Evolutionary conservation across 2,329 filamentous ascomycete genomes (phyloP).

Genomic region (Hypoxylon sp.): DNA sequence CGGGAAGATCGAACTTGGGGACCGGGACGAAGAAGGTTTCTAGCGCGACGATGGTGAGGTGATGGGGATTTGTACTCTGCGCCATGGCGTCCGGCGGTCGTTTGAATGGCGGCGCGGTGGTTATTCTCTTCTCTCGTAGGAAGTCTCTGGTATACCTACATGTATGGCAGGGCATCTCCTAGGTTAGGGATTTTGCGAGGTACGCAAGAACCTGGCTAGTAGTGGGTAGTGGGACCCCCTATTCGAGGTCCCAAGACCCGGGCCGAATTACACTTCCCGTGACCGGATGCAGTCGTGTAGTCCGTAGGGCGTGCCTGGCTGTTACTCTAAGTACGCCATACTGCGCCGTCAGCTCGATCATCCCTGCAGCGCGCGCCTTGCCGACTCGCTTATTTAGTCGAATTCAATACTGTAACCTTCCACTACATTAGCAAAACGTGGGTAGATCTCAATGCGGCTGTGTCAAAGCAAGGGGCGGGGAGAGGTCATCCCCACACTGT

Average conservation of each 20-base stretch:
- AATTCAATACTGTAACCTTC: not conserved
- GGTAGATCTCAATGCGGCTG: not conserved
- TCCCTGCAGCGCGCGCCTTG: constrained; percentile 17
- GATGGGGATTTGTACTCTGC: constrained; percentile 45
- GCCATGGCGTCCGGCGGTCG: constrained; percentile 14
- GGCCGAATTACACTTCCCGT: constrained; percentile 24
- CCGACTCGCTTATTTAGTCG: not conserved
- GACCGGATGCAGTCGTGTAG: constrained; percentile 32
- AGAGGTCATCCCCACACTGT: not conserved
- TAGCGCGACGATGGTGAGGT: constrained; percentile 54
- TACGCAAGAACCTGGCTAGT: not conserved
- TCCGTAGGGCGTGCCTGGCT: constrained; percentile 31
- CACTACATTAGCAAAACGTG: not conserved
- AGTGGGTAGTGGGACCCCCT: not conserved
- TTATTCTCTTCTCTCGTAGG: not conserved
- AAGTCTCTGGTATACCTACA: not conserved
- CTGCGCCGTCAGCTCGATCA: constrained; percentile 3
- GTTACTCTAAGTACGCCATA: constrained; percentile 7
- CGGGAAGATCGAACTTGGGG: constrained; percentile 50
- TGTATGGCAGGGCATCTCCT: not conserved
- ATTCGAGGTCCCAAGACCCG: constrained; percentile 10
- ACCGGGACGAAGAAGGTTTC: constrained; percentile 54
- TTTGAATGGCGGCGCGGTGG: not conserved
- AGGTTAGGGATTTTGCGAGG: not conserved
- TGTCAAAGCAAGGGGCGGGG: not conserved